Evolutionary conservation across 805 yeast genomes (phyloP).

Genomic region (Cyberlindnera veronae): DNA sequence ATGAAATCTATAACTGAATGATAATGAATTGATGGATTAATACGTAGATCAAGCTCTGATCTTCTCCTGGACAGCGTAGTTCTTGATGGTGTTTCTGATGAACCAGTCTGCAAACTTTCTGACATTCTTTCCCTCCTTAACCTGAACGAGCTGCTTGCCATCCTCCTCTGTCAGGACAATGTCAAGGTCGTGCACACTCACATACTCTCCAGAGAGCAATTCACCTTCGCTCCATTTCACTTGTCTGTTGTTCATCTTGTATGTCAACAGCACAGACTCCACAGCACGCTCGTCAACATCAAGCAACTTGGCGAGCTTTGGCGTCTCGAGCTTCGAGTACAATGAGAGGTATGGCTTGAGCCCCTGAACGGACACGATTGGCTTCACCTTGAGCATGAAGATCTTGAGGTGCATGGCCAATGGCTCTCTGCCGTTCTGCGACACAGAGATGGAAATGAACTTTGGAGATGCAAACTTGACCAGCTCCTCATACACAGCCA

Average conservation of each 20-base stretch:
- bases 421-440: constrained; percentile 37
- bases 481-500: constrained; percentile 42
- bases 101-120: constrained; percentile 50
- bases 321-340: constrained; percentile 43
- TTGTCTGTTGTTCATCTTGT: constrained; percentile 44
- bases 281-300: constrained; percentile 33
- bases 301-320: constrained; percentile 39
- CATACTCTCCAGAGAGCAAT: constrained; percentile 38
- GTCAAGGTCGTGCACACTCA: constrained; percentile 42
- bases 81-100: constrained; percentile 43
- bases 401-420: constrained; percentile 39
- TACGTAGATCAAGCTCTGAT: constrained; percentile 7
- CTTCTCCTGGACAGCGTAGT: constrained; percentile 42
- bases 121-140: constrained; percentile 42
- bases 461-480: constrained; percentile 46
- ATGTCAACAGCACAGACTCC: constrained; percentile 37
- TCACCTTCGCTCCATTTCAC: constrained; percentile 40
- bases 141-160: constrained; percentile 33
- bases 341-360: constrained; percentile 43
- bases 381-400: constrained; percentile 40
- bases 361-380: constrained; percentile 35
- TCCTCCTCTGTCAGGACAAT: constrained; percentile 38
- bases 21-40: no score
- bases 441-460: constrained; percentile 41
- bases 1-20: neutral